Evolutionary conservation across 345 rosid species (phyloP).

Genomic region (Isatis tinctoria): DNA sequence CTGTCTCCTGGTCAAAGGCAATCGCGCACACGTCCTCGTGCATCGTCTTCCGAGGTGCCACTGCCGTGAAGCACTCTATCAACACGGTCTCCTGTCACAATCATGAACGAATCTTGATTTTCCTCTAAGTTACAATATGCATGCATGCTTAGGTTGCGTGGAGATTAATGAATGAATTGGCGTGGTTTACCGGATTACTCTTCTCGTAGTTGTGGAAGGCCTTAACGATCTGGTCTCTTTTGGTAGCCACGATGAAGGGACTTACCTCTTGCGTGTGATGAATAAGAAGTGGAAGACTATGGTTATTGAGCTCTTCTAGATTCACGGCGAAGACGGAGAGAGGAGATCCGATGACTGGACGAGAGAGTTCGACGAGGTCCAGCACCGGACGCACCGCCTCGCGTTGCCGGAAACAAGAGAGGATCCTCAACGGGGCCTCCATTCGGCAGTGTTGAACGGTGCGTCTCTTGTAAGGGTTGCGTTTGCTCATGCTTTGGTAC

Average conservation of each 20-base stretch:
- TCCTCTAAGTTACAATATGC: not conserved
- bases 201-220: slow-evolving; percentile 30
- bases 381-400: slow-evolving; percentile 33
- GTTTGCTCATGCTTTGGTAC: slow-evolving; percentile 39
- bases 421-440: slow-evolving; percentile 31
- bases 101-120: not conserved
- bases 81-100: slow-evolving; percentile 21
- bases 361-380: slow-evolving; percentile 30
- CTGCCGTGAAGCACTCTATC: slow-evolving; percentile 38
- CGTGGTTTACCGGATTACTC: not conserved
- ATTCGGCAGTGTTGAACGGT: slow-evolving; percentile 28
- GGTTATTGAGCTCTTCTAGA: slow-evolving; percentile 30
- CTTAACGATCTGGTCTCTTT: slow-evolving; percentile 31
- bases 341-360: slow-evolving; percentile 34
- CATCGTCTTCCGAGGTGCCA: slow-evolving; percentile 38
- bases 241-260: slow-evolving; percentile 15
- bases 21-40: slow-evolving; percentile 43
- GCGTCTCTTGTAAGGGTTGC: slow-evolving; percentile 36
- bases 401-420: slow-evolving; percentile 40
- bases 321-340: slow-evolving; percentile 33
- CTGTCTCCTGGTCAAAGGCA: slow-evolving; percentile 33
- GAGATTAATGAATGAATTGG: not conserved
- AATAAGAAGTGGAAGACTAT: slow-evolving; percentile 19
- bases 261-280: slow-evolving; percentile 16
- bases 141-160: not conserved